Percentiles rank a stretch among this genome's conserved stretches.
Conservation (phyloP, 257 asterid genomes). For the Solanum rostratum region DNA sequence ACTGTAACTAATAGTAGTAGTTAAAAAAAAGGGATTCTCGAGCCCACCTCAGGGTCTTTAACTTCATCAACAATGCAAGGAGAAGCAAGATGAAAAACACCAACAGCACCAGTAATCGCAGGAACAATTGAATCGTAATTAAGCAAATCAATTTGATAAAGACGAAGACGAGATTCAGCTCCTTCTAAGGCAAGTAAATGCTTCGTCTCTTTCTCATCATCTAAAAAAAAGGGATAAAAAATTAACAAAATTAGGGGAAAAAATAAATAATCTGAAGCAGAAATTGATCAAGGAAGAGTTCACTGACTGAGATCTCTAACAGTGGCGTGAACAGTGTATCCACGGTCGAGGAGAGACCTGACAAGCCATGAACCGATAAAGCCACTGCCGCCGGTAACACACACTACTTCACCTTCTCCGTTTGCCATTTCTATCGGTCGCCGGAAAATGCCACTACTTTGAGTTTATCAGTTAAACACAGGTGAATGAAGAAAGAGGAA, state of each 20-base stretch:
- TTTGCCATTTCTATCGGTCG: conserved; percentile 14
- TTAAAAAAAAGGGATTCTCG: background rate
- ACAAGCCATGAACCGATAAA: conserved; percentile 70
- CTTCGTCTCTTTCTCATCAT: conserved; percentile 67
- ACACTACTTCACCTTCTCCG: conserved; percentile 41
- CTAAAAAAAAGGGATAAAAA: conserved; percentile 8
- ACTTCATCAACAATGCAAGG: conserved; percentile 54
- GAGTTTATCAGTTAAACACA: background rate
- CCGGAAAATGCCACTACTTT: background rate
- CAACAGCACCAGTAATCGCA: conserved; percentile 48
- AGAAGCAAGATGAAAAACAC: conserved; percentile 75
- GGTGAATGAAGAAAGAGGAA: background rate
- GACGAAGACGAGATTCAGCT: conserved; percentile 56
- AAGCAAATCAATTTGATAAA: conserved; percentile 65
- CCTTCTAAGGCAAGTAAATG: conserved; percentile 64
- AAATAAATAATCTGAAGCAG: background rate
- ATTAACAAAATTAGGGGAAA: background rate
- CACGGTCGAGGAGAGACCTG: conserved; percentile 66
- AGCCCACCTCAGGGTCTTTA: conserved; percentile 59
- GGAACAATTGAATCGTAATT: conserved; percentile 46
- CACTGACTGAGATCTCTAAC: conserved; percentile 46
- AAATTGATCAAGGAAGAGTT: background rate
- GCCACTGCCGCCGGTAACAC: conserved; percentile 91
- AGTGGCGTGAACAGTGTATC: conserved; percentile 90
- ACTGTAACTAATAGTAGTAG: background rate